Conservation (phyloP, 2,329 filamentous ascomycete genomes). For the Leptographium flavum region DNA sequence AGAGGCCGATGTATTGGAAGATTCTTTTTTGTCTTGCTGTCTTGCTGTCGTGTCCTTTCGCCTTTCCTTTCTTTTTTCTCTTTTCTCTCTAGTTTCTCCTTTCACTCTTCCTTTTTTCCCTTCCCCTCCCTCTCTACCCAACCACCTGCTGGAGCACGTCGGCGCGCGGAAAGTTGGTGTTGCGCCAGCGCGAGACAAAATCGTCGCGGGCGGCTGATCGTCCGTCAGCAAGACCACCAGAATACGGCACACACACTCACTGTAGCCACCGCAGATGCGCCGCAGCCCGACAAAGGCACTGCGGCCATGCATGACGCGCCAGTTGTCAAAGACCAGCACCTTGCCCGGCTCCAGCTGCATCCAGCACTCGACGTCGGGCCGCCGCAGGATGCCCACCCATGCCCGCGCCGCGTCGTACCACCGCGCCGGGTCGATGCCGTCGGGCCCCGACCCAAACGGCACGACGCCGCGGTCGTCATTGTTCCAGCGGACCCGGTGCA, state of each 20-base stretch:
- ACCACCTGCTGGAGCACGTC: slow-evolving; percentile 24
- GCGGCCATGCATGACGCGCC: slow-evolving; percentile 82
- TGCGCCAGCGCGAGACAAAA: slow-evolving; percentile 61
- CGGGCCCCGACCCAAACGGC: slow-evolving; percentile 28
- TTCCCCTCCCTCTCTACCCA: slow-evolving; percentile 9
- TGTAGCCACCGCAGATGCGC: slow-evolving; percentile 82
- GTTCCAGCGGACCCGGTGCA: slow-evolving; percentile 73
- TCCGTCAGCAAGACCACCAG: slow-evolving; percentile 7
- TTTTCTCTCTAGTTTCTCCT: too few species aligned
- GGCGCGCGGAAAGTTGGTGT: slow-evolving; percentile 47
- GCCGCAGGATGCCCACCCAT: slow-evolving; percentile 57
- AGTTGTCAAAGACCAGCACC: slow-evolving; percentile 86
- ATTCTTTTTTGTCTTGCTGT: background rate
- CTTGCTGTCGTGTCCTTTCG: too few species aligned
- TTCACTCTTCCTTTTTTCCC: background rate
- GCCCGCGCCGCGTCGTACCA: slow-evolving; percentile 75
- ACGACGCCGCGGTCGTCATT: slow-evolving; percentile 72
- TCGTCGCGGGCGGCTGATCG: slow-evolving; percentile 61
- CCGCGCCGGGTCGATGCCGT: slow-evolving; percentile 25
- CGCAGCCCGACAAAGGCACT: slow-evolving; percentile 70
- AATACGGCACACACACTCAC: slow-evolving; percentile 32
- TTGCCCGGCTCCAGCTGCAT: slow-evolving; percentile 68
- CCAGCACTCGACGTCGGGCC: slow-evolving; percentile 57
- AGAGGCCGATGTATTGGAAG: background rate
- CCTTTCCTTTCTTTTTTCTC: too few species aligned